phyloP scores from a whole-genome alignment of 441 rosid genomes.

The Pelargonium myrrhifolium region DNA sequence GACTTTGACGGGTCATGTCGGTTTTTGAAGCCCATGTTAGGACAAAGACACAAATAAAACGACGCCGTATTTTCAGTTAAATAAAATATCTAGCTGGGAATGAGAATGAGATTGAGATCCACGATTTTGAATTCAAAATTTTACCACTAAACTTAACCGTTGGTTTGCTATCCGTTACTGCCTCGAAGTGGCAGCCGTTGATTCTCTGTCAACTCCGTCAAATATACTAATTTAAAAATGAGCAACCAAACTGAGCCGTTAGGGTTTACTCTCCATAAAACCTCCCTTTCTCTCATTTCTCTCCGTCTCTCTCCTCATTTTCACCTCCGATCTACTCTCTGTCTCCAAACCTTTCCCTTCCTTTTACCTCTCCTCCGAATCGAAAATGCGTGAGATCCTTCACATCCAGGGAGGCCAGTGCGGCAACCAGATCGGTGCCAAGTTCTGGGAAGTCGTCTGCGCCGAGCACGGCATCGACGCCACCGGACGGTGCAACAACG shows the following conservation, averaged over 20 bases:
- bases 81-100: too few species aligned
- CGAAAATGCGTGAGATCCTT: conserved; percentile 57
- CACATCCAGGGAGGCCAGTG: conserved; percentile 56
- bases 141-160: background rate
- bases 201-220: conserved; percentile 17
- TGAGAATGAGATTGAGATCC: too few species aligned
- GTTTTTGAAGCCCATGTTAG: too few species aligned
- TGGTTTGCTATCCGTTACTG: background rate
- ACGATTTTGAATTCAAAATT: conserved; percentile 2
- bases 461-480: conserved; percentile 51
- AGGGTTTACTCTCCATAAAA: conserved; percentile 7
- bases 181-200: conserved; percentile 16
- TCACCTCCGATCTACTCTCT: conserved; percentile 2
- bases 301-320: background rate
- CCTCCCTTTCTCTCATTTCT: conserved; percentile 1
- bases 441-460: conserved; percentile 55
- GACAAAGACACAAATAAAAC: too few species aligned
- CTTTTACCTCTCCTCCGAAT: too few species aligned
- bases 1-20: too few species aligned
- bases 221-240: background rate
- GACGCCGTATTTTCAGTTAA: background rate
- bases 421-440: conserved; percentile 45
- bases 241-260: conserved; percentile 10
- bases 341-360: conserved; percentile 1
- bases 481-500: conserved; percentile 39